phyloP scores from a whole-genome alignment of 345 rosid species.

The Acer negundo region DNA sequence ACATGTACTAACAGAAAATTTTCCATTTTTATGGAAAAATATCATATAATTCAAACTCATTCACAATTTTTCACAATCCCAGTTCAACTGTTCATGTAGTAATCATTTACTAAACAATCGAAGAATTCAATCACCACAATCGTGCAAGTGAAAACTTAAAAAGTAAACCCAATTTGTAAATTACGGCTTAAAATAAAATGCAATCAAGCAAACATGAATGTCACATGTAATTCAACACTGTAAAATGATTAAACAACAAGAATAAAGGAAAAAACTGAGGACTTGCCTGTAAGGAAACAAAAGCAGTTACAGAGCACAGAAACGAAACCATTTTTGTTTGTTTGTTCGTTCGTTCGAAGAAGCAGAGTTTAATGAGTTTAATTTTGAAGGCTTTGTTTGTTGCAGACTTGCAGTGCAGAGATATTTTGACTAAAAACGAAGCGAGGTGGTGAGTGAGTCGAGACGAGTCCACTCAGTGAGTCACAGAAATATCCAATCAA shows the following conservation, averaged over 20 bases:
- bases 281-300: conserved; percentile 41
- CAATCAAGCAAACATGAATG: background rate
- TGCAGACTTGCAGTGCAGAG: background rate
- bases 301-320: conserved; percentile 18
- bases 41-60: background rate
- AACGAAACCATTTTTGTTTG: conserved; percentile 25
- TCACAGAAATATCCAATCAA: background rate
- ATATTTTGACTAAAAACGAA: background rate
- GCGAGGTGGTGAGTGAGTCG: background rate
- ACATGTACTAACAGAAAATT: background rate
- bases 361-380: background rate
- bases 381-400: background rate
- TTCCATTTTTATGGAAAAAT: background rate
- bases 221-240: background rate
- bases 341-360: background rate
- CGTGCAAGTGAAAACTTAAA: background rate
- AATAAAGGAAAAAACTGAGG: background rate
- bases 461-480: conserved; percentile 7
- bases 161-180: background rate
- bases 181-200: background rate
- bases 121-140: background rate
- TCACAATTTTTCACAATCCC: background rate
- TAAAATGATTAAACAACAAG: background rate
- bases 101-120: background rate
- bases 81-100: background rate